These are phyloP conservation scores for Claviceps digitariae DNA, from an alignment of 2,329 filamentous ascomycete species.

Conservation along the genomic window DNA sequence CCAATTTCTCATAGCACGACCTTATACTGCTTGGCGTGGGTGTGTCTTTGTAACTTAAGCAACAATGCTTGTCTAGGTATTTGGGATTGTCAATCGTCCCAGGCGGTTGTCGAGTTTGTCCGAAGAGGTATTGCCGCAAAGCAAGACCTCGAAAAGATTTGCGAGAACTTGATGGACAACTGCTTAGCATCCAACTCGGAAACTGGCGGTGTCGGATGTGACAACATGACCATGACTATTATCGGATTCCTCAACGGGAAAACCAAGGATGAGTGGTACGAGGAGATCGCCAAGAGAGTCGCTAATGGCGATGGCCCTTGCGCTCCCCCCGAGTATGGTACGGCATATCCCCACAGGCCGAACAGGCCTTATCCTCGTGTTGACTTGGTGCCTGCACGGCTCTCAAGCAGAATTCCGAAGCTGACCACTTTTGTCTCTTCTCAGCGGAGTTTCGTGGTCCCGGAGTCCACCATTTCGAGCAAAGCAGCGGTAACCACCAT, in stretches of 20 bases:
- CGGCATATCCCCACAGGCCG: slow-evolving; percentile 34
- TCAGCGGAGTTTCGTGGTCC: slow-evolving; percentile 75
- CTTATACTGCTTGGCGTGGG: neutral
- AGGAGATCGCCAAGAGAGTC: slow-evolving; percentile 85
- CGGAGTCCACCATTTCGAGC: slow-evolving; percentile 69
- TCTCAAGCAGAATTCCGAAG: slow-evolving; percentile 7
- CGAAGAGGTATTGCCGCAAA: slow-evolving; percentile 91
- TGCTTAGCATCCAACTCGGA: slow-evolving; percentile 96
- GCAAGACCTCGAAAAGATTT: slow-evolving; percentile 88
- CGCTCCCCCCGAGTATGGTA: slow-evolving; percentile 98
- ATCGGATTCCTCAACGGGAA: slow-evolving; percentile 81
- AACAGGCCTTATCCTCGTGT: slow-evolving; percentile 4
- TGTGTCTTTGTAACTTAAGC: neutral
- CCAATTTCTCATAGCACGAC: neutral
- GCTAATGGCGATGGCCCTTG: slow-evolving; percentile 95
- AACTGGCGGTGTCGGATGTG: slow-evolving; percentile 92
- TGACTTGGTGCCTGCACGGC: slow-evolving; percentile 8
- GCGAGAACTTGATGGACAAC: slow-evolving; percentile 99
- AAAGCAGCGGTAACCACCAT: slow-evolving; percentile 65
- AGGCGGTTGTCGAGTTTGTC: slow-evolving; percentile 94
- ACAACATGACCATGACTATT: slow-evolving; percentile 98
- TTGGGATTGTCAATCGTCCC: slow-evolving; percentile 98
- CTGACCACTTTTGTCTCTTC: slow-evolving; percentile 14
- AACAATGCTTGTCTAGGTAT: slow-evolving; percentile 50
- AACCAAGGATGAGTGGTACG: slow-evolving; percentile 97